Evolutionary conservation across 2,329 filamentous ascomycete genomes (phyloP).

Genomic region (Arthroderma uncinatum): DNA sequence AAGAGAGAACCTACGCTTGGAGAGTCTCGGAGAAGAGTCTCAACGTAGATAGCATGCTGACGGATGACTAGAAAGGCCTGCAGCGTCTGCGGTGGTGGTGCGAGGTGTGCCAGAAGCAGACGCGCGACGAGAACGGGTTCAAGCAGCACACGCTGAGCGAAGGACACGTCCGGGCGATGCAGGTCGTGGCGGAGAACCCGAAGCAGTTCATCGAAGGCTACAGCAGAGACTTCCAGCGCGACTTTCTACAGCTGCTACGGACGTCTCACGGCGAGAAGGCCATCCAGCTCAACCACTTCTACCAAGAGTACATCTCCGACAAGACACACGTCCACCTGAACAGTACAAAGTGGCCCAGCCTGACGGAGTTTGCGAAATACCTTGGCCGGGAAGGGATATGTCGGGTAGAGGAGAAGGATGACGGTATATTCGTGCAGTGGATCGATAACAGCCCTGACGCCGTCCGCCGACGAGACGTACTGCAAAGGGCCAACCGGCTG

Average conservation of each 20-base stretch:
- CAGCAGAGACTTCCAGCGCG: slow-evolving; percentile 66
- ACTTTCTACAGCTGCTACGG: slow-evolving; percentile 65
- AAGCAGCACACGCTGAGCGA: slow-evolving; percentile 77
- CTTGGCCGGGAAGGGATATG: slow-evolving; percentile 79
- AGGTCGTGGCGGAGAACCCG: slow-evolving; percentile 75
- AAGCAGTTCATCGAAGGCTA: slow-evolving; percentile 74
- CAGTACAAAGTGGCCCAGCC: slow-evolving; percentile 71
- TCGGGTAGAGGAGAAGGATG: slow-evolving; percentile 77
- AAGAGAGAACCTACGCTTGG: too few species aligned
- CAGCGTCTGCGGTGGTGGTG: slow-evolving; percentile 72
- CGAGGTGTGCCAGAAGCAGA: slow-evolving; percentile 65
- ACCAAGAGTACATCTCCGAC: slow-evolving; percentile 74
- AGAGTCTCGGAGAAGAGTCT: too few species aligned
- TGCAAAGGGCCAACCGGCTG: slow-evolving; percentile 78
- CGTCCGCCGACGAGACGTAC: slow-evolving; percentile 64
- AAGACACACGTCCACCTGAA: slow-evolving; percentile 92
- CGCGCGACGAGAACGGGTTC: slow-evolving; percentile 80
- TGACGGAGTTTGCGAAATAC: slow-evolving; percentile 84
- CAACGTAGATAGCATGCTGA: too few species aligned
- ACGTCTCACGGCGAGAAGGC: slow-evolving; percentile 61
- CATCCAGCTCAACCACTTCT: slow-evolving; percentile 4
- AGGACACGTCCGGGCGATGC: slow-evolving; percentile 79
- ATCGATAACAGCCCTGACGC: slow-evolving; percentile 86
- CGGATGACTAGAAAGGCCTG: slow-evolving; percentile 7
- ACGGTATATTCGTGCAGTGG: slow-evolving; percentile 75